Evolutionary conservation across 257 asterid genomes (phyloP).

Genomic region (Plantago major): DNA sequence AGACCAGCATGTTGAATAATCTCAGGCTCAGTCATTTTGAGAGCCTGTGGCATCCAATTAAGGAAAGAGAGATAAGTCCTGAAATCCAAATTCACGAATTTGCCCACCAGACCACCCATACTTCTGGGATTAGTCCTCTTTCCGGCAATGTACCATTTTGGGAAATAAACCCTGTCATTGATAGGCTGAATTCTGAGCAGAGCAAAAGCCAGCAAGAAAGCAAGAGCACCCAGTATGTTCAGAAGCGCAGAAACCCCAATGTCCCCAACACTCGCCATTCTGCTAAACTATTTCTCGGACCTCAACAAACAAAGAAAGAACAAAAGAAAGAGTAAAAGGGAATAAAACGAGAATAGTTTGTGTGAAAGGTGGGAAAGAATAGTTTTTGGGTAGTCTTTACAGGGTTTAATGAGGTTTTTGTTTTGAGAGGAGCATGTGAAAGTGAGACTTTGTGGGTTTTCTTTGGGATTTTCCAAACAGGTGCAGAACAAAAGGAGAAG

Average conservation of each 20-base stretch:
- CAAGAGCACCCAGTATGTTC: constrained; percentile 62
- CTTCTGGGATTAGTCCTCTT: constrained; percentile 54
- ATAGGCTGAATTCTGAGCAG: constrained; percentile 80
- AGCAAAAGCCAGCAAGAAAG: constrained; percentile 93
- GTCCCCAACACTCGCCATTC: constrained; percentile 83
- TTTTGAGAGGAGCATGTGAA: too few relatives aligned
- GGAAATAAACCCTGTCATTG: constrained; percentile 86
- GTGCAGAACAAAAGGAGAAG: too few relatives aligned
- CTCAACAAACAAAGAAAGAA: too few relatives aligned
- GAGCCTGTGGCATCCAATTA: constrained; percentile 96
- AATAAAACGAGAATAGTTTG: too few relatives aligned
- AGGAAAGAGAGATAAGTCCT: constrained; percentile 77
- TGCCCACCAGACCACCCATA: constrained; percentile 48
- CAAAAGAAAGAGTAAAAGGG: too few relatives aligned
- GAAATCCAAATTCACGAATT: constrained; percentile 62
- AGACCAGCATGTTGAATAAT: constrained; percentile 83
- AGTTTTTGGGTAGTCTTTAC: too few relatives aligned
- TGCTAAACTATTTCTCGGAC: neutral
- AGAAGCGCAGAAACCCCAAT: constrained; percentile 78
- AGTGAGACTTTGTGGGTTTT: too few relatives aligned
- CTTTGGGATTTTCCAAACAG: too few relatives aligned
- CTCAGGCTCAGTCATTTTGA: constrained; percentile 74
- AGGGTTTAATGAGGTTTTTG: too few relatives aligned
- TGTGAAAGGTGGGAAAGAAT: too few relatives aligned
- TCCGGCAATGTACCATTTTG: constrained; percentile 85